Conservation (phyloP, 2,329 filamentous ascomycete species). For the Alternaria panax region DNA sequence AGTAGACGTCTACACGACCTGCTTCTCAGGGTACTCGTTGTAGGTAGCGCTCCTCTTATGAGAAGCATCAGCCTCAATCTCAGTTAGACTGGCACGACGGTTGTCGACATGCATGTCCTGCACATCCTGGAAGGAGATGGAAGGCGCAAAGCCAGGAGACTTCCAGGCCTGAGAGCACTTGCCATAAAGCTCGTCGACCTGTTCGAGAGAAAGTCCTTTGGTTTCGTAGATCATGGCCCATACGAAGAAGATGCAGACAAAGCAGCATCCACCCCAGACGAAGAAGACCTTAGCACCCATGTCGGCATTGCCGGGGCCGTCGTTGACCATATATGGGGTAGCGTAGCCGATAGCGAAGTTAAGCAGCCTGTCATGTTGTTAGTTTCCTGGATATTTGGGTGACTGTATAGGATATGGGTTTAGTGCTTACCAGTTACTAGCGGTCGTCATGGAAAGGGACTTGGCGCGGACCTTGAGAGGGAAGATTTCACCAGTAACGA, state of each 20-base stretch:
- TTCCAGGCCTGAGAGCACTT: constrained; percentile 75
- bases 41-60: constrained; percentile 47
- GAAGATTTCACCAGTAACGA: constrained; percentile 54
- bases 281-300: constrained; percentile 66
- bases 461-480: constrained; percentile 58
- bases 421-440: constrained; percentile 57
- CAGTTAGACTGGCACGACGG: constrained; percentile 42
- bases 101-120: constrained; percentile 35
- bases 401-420: too few species aligned
- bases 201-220: constrained; percentile 77
- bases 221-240: constrained; percentile 80
- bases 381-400: too few species aligned
- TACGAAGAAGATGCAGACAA: constrained; percentile 68
- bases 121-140: constrained; percentile 49
- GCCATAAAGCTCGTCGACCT: constrained; percentile 82
- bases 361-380: constrained; percentile 47
- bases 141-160: constrained; percentile 70
- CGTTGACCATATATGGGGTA: constrained; percentile 76
- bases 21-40: constrained; percentile 34
- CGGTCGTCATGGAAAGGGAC: constrained; percentile 61
- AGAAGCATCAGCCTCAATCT: constrained; percentile 39
- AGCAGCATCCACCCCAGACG: constrained; percentile 63
- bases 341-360: constrained; percentile 58
- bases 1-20: constrained; percentile 9
- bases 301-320: constrained; percentile 66